Conservation (phyloP, 495 filamentous ascomycete genomes). For the Aspergillus bridgeri region DNA sequence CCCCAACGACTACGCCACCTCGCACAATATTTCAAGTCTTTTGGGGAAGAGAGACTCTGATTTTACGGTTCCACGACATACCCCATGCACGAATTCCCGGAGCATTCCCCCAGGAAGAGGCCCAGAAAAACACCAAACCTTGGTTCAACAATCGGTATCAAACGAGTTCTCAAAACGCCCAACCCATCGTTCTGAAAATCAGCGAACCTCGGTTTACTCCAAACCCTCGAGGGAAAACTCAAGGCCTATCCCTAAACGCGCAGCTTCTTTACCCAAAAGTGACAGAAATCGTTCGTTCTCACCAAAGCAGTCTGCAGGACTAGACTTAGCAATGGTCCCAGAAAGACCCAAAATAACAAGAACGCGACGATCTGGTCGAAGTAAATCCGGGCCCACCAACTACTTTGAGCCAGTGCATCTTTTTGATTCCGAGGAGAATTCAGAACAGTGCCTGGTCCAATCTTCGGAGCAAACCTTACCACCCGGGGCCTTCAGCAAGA, state of each 20-base stretch:
- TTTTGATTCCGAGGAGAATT: constrained; percentile 12
- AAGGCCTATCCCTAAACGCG: neutral
- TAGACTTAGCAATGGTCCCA: neutral
- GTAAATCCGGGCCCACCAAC: constrained; percentile 20
- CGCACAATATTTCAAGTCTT: neutral
- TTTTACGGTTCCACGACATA: neutral
- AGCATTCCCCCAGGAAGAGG: neutral
- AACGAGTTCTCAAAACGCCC: neutral
- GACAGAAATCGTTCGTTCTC: neutral
- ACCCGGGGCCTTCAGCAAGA: neutral
- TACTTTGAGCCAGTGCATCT: constrained; percentile 20
- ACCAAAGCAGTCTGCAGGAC: neutral
- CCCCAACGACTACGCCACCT: neutral
- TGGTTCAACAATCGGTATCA: neutral
- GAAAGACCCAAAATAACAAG: neutral
- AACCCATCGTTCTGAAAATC: neutral
- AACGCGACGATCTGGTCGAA: constrained; percentile 24
- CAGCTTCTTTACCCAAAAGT: neutral
- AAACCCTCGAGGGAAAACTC: neutral
- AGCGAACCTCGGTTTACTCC: neutral
- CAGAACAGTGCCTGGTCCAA: neutral
- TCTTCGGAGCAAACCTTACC: neutral
- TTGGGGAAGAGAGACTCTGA: neutral
- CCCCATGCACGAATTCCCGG: neutral
- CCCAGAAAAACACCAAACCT: neutral